phyloP scores from a whole-genome alignment of 257 asterid genomes.

The Nicotiana otophora region DNA sequence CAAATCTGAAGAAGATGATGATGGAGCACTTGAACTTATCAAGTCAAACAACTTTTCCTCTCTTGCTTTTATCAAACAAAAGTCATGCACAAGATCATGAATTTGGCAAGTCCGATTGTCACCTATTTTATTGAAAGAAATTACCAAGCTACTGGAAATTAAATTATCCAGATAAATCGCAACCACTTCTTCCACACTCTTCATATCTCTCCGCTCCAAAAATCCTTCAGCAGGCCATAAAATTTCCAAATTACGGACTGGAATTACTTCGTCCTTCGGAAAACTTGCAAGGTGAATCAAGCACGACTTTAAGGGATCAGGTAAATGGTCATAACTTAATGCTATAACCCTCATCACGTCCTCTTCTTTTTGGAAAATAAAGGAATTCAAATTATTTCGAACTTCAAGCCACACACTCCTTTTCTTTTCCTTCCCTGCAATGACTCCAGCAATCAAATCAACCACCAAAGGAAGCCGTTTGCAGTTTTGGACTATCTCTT shows the following conservation, averaged over 20 bases:
- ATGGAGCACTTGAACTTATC: neutral
- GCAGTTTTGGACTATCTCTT: slow-evolving; percentile 12
- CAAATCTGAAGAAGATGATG: neutral
- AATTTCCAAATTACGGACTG: neutral
- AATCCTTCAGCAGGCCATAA: slow-evolving; percentile 32
- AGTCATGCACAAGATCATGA: slow-evolving; percentile 21
- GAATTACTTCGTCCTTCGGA: neutral
- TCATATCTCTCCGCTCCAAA: neutral
- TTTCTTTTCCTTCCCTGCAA: slow-evolving; percentile 11
- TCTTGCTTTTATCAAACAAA: slow-evolving; percentile 20
- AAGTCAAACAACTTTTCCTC: neutral
- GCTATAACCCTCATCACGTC: no score
- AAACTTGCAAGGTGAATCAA: slow-evolving; percentile 21
- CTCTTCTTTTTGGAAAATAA: neutral
- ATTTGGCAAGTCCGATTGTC: neutral
- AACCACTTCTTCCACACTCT: neutral
- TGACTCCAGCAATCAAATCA: slow-evolving; percentile 18
- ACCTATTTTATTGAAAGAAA: slow-evolving; percentile 15
- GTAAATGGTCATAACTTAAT: slow-evolving; percentile 15
- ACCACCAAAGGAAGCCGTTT: slow-evolving; percentile 21
- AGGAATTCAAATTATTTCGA: neutral
- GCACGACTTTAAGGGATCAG: slow-evolving; percentile 20
- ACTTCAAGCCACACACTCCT: slow-evolving; percentile 10
- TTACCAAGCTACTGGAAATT: slow-evolving; percentile 18
- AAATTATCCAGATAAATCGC: slow-evolving; percentile 17